Conservation (phyloP, 2,329 filamentous ascomycete species). For the Colletotrichum noveboracense region DNA sequence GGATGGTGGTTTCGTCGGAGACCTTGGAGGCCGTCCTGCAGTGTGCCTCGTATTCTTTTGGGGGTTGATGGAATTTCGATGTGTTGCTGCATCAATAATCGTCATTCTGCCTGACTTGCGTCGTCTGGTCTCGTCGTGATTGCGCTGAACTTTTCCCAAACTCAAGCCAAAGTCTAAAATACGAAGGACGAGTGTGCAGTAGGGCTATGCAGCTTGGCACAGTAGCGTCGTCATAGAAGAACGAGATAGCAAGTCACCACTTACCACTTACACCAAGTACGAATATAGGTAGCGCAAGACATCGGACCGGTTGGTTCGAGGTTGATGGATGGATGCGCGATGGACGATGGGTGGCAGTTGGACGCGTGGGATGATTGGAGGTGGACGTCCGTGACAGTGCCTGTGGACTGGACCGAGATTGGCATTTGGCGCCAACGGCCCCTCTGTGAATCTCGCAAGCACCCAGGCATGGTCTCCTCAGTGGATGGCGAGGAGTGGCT, state of each 20-base stretch:
- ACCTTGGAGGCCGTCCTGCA: background rate
- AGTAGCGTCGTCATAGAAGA: background rate
- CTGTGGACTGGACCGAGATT: background rate
- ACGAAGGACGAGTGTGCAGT: background rate
- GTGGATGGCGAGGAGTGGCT: background rate
- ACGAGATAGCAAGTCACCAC: background rate
- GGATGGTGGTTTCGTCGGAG: background rate
- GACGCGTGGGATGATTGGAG: conserved; percentile 1
- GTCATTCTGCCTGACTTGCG: background rate
- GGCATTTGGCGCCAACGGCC: background rate
- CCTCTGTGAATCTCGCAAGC: background rate
- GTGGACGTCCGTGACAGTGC: background rate
- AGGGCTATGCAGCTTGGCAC: background rate
- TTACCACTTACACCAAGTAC: too few relatives aligned
- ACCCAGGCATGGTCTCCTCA: background rate
- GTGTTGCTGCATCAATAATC: background rate
- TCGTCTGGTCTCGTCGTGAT: background rate
- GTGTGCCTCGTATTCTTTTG: background rate
- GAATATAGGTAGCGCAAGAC: background rate
- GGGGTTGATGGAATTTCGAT: background rate
- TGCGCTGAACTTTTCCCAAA: background rate
- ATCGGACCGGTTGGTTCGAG: background rate
- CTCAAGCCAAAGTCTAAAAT: background rate
- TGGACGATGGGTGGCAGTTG: background rate
- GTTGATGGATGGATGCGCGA: background rate